Conservation (phyloP, 768 basidiomycete species). For the Kwoniella botswanensis region DNA sequence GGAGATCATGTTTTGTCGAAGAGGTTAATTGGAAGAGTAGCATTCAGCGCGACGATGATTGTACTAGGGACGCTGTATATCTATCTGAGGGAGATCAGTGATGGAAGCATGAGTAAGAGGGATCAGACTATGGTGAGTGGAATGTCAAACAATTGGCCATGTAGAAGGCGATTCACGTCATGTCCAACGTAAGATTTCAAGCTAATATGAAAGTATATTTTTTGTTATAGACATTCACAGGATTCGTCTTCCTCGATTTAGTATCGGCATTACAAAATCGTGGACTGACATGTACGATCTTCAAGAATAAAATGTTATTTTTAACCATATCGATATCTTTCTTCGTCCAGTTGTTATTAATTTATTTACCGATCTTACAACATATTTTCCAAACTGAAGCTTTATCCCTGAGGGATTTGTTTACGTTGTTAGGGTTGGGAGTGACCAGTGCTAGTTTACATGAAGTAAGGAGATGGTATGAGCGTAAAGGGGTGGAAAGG, state of each 20-base stretch:
- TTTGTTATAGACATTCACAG: slow-evolving; percentile 81
- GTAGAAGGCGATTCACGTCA: not conserved
- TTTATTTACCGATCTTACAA: slow-evolving; percentile 92
- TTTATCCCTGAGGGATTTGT: slow-evolving; percentile 70
- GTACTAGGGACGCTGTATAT: slow-evolving; percentile 85
- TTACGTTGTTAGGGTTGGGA: slow-evolving; percentile 71
- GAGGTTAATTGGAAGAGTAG: slow-evolving; percentile 74
- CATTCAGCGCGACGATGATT: slow-evolving; percentile 93
- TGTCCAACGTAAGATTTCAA: not conserved
- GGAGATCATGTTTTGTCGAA: slow-evolving; percentile 83
- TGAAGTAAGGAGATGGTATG: slow-evolving; percentile 77
- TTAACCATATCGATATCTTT: slow-evolving; percentile 86
- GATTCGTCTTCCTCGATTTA: slow-evolving; percentile 95
- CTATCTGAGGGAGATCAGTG: slow-evolving; percentile 79
- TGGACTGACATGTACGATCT: slow-evolving; percentile 80
- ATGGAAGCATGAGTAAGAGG: slow-evolving; percentile 78
- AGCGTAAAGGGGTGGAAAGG: slow-evolving; percentile 63
- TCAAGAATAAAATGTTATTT: slow-evolving; percentile 81
- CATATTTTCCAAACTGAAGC: slow-evolving; percentile 91
- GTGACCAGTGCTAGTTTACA: slow-evolving; percentile 71
- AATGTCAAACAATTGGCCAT: not conserved
- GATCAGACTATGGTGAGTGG: slow-evolving; percentile 95
- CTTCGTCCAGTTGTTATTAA: slow-evolving; percentile 77
- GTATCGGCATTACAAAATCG: slow-evolving; percentile 94
- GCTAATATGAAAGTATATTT: not conserved